Conservation (phyloP, 768 basidiomycete genomes). For the Daedaleopsis nitida region DNA sequence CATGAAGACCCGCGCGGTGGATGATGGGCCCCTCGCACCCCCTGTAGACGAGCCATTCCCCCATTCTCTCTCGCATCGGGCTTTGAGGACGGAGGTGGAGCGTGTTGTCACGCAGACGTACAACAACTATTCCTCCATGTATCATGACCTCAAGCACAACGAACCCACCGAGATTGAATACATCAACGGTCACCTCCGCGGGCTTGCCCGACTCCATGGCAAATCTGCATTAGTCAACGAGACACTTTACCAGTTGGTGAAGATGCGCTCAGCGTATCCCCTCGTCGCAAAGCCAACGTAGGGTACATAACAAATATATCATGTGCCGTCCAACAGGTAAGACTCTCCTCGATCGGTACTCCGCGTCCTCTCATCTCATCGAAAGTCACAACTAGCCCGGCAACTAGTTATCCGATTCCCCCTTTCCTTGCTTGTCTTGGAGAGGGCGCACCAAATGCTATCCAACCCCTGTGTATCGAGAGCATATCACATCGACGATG, state of each 20-base stretch:
- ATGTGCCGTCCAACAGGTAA: too few relatives aligned
- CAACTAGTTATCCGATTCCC: too few relatives aligned
- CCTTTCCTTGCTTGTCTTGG: too few relatives aligned
- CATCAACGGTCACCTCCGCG: slow-evolving; percentile 80
- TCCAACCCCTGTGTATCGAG: too few relatives aligned
- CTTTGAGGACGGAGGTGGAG: slow-evolving; percentile 57
- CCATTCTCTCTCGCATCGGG: slow-evolving; percentile 41
- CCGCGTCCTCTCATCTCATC: too few relatives aligned
- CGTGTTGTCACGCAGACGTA: slow-evolving; percentile 60
- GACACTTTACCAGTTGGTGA: slow-evolving; percentile 58
- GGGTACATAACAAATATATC: background rate
- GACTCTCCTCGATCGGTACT: too few relatives aligned
- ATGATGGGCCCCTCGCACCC: background rate
- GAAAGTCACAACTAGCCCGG: too few relatives aligned
- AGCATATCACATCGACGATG: background rate
- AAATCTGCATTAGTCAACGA: slow-evolving; percentile 61
- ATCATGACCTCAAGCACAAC: slow-evolving; percentile 63
- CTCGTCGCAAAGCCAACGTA: slow-evolving; percentile 22
- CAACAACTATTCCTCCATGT: slow-evolving; percentile 80
- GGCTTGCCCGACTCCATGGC: slow-evolving; percentile 57
- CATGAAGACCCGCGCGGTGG: slow-evolving; percentile 25
- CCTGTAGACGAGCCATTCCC: slow-evolving; percentile 44
- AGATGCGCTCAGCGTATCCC: slow-evolving; percentile 58
- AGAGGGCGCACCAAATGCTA: too few relatives aligned
- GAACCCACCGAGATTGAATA: slow-evolving; percentile 75